These are phyloP conservation scores for Violaceomyces palustris DNA, from an alignment of 1,284 basidiomycete species.

Conservation along the genomic window DNA sequence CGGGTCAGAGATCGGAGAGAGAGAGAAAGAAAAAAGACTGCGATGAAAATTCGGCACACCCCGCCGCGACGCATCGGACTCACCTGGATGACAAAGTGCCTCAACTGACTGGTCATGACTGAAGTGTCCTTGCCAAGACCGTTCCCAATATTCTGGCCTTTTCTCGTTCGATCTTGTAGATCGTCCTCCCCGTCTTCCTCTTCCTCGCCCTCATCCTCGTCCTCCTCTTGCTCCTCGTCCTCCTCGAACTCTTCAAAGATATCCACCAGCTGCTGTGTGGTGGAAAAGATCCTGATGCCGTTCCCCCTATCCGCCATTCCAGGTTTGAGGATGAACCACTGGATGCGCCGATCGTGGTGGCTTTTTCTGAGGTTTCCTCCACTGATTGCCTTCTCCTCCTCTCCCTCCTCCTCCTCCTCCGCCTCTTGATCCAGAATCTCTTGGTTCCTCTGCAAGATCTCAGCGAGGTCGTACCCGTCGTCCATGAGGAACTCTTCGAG, in stretches of 20 bases:
- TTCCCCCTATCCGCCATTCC: slow-evolving; percentile 95
- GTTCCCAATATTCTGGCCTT: no score
- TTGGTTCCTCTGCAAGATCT: slow-evolving; percentile 56
- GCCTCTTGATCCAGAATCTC: no score
- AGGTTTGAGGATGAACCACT: slow-evolving; percentile 68
- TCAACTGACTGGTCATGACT: slow-evolving; percentile 66
- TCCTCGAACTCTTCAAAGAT: slow-evolving; percentile 85
- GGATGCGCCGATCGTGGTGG: not conserved
- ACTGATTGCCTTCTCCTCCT: slow-evolving; percentile 54
- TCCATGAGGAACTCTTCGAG: slow-evolving; percentile 89
- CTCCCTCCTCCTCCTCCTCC: slow-evolving; percentile 31
- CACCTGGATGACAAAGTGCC: slow-evolving; percentile 96
- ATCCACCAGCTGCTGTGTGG: slow-evolving; percentile 64
- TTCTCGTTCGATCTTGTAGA: no score
- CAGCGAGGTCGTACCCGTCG: slow-evolving; percentile 81
- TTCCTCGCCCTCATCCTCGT: slow-evolving; percentile 51
- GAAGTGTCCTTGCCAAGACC: slow-evolving; percentile 31
- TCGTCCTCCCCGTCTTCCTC: not conserved
- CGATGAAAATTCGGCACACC: no score
- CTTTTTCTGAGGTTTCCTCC: no score
- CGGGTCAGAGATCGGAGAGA: no score
- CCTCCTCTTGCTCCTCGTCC: slow-evolving; percentile 55
- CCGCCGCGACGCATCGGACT: no score
- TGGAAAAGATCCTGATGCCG: slow-evolving; percentile 86
- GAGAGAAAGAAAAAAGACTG: no score